Conservation (phyloP, 345 rosid genomes). For the Rhizophora apiculata region DNA sequence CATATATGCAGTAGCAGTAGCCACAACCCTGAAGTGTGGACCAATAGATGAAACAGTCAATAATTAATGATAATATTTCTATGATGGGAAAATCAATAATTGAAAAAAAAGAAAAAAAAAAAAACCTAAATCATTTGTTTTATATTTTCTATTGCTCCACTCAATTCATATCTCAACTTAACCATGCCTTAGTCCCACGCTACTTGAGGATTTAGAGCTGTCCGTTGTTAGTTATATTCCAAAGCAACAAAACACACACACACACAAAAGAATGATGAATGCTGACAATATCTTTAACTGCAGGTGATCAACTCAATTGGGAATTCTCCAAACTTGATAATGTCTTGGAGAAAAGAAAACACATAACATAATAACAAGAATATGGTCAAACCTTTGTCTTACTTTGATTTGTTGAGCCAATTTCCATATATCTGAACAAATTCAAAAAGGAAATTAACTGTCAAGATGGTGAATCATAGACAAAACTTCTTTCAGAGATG, state of each 20-base stretch:
- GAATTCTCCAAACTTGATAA: not conserved
- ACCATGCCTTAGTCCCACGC: too few relatives aligned
- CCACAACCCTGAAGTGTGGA: conserved; percentile 71
- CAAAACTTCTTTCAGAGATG: not conserved
- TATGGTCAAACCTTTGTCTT: conserved; percentile 76
- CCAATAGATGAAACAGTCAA: conserved; percentile 8
- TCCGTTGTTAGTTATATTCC: too few relatives aligned
- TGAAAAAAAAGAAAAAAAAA: not conserved
- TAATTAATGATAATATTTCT: not conserved
- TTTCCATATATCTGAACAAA: conserved; percentile 60
- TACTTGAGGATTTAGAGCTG: too few relatives aligned
- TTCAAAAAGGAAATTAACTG: conserved; percentile 14
- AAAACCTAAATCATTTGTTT: not conserved
- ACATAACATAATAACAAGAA: conserved; percentile 5
- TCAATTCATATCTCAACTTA: too few relatives aligned
- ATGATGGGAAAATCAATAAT: not conserved
- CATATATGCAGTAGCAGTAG: conserved; percentile 91
- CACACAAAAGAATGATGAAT: too few relatives aligned
- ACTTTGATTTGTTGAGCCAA: conserved; percentile 85
- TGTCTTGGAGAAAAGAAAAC: not conserved
- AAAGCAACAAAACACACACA: too few relatives aligned
- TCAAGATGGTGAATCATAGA: not conserved
- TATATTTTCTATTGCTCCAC: too few relatives aligned
- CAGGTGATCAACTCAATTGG: too few relatives aligned
- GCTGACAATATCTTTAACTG: too few relatives aligned